Evolutionary conservation across 805 yeast genomes (phyloP), one percentile per base, ranked within the genome.

Genomic region (Metschnikowia bowlesiae): DNA sequence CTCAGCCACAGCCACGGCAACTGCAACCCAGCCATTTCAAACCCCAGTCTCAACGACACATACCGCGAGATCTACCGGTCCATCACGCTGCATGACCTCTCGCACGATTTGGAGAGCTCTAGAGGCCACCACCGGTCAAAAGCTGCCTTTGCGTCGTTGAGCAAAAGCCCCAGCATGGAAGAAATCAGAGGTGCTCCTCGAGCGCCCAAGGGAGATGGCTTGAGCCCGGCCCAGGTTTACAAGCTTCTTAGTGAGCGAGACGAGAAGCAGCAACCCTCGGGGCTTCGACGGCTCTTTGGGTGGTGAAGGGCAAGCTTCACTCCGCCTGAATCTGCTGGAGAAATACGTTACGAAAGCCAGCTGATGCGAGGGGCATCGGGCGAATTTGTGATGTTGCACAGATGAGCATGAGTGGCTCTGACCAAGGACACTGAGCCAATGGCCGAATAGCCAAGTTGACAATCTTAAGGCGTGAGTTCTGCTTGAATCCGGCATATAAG

Each of bases 61-160:
- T 71, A 68, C 50, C 60, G 61, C 26, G 69, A 67, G 47, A 70
- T 69, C 46, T 68, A 72, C 56, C 60, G 64, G 49, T 66, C 73
- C 8, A 62, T 70, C 30, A 65, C 76, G n/a, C 70, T 63, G 57
- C 54, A 71, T 28, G 64, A 66, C 50, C 47, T 66, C n/a, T 46
- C 61, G 11, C 64, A 48, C 47, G 39, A 47, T 33, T 46, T 56
- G n/a, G 59, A 57, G 32, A 26, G n/a, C 28, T n/a, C 18, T 13
- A 13, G 30, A 13, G n/a, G 42, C 32, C 32, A 13, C 14, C 35
- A 13, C 14, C 35, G 35, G 16, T 6, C 16, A 33, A 11, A 10
- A 33, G 36, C 9, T 9, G 6, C 34, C 8, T 7, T 8, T 32
- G n/a, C 34, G 11, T 33, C 26, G 13, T 39, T 39, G 46, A 35